These are phyloP conservation scores for Pezicula radicicola DNA, from an alignment of 2,329 filamentous ascomycete genomes.

Conservation along the genomic window DNA sequence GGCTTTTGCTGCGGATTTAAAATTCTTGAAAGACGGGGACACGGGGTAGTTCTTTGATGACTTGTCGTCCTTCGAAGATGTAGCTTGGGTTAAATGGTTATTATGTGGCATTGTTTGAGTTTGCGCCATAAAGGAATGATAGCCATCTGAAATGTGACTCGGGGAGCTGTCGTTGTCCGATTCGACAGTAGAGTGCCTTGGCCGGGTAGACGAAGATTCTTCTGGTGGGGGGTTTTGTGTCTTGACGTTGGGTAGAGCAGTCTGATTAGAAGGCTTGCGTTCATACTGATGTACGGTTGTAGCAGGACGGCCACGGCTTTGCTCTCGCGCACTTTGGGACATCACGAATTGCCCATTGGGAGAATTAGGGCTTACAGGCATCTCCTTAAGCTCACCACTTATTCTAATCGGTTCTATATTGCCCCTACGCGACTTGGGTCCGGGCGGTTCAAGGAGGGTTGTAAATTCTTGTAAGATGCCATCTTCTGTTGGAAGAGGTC, in stretches of 20 bases:
- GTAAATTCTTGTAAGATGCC: constrained; percentile 5
- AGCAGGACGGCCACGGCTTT: neutral
- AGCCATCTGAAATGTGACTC: neutral
- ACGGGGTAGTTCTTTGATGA: neutral
- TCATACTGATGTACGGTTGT: neutral
- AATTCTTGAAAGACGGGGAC: neutral
- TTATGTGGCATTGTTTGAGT: neutral
- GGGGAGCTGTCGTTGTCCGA: neutral
- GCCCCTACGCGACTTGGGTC: neutral
- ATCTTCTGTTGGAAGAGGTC: constrained; percentile 7
- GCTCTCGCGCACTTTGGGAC: neutral
- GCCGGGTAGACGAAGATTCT: neutral
- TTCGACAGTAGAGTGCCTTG: neutral
- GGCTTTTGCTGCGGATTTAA: neutral
- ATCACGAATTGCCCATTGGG: no score
- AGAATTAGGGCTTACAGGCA: neutral
- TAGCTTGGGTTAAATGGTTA: neutral
- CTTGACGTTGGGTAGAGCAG: neutral
- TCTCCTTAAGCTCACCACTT: neutral
- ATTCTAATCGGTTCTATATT: neutral
- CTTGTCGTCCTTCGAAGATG: neutral
- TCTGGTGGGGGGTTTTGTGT: neutral
- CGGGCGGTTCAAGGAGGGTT: constrained; percentile 1
- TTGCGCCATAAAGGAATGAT: neutral
- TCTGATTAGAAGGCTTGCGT: neutral